Conservation (phyloP, 225 moss, liverwort and hornwort genomes). For the Bryoerythrophyllum caledonicum region DNA sequence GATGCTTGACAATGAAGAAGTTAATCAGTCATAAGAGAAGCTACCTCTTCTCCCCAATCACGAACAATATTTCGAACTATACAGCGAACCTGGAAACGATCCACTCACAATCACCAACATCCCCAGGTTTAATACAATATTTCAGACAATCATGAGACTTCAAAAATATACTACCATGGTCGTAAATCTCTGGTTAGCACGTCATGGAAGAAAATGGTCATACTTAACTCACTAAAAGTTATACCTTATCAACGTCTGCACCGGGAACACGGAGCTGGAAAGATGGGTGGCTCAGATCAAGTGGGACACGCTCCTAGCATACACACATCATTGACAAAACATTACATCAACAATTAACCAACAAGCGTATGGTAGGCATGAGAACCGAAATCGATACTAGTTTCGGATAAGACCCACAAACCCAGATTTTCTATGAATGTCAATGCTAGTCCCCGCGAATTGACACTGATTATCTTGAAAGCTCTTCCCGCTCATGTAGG, state of each 20-base stretch:
- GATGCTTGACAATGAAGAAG: slow-evolving; percentile 1
- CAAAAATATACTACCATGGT: slow-evolving; percentile 6
- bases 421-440: slow-evolving; percentile 3
- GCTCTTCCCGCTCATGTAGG: slow-evolving; percentile 1
- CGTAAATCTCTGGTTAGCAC: not conserved
- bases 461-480: not conserved
- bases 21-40: slow-evolving; percentile 15
- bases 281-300: slow-evolving; percentile 61
- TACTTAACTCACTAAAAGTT: slow-evolving; percentile 7
- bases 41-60: slow-evolving; percentile 86
- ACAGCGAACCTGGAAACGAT: slow-evolving; percentile 66
- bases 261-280: slow-evolving; percentile 73
- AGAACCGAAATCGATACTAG: slow-evolving; percentile 20
- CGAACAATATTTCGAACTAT: slow-evolving; percentile 79
- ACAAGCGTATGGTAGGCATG: not conserved
- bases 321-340: slow-evolving; percentile 16
- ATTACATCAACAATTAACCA: slow-evolving; percentile 11
- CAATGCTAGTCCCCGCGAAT: slow-evolving; percentile 6
- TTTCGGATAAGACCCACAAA: not conserved
- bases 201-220: slow-evolving; percentile 7
- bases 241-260: slow-evolving; percentile 87
- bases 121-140: slow-evolving; percentile 5
- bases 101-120: slow-evolving; percentile 22
- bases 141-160: slow-evolving; percentile 5
- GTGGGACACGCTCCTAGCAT: slow-evolving; percentile 35